Evolutionary conservation across 2,329 filamentous ascomycete genomes (phyloP).

Genomic region (Amphichorda felina): DNA sequence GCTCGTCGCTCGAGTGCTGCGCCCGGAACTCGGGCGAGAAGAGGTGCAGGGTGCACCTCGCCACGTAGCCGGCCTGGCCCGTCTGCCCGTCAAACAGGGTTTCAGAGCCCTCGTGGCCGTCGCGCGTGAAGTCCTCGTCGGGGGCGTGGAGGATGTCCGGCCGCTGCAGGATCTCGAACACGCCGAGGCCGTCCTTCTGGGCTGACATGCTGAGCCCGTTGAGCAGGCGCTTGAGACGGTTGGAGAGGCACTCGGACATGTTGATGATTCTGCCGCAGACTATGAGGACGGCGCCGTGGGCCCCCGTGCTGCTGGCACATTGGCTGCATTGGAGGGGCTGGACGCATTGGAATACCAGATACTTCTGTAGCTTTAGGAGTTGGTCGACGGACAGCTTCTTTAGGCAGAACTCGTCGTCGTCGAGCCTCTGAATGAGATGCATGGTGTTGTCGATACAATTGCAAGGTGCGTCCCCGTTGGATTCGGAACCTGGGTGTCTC

Average conservation of each 20-base stretch:
- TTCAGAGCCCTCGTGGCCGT: background rate
- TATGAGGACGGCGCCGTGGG: slow-evolving; percentile 12
- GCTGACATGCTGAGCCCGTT: background rate
- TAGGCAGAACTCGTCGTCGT: slow-evolving; percentile 16
- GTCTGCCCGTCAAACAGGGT: slow-evolving; percentile 9
- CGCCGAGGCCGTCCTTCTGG: background rate
- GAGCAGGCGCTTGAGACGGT: background rate
- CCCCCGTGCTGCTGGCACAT: slow-evolving; percentile 6
- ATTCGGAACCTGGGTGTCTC: background rate
- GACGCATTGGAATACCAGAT: slow-evolving; percentile 14
- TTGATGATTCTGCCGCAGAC: slow-evolving; percentile 15
- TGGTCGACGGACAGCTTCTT: slow-evolving; percentile 13
- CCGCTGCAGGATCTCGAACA: background rate
- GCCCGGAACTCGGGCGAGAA: slow-evolving; percentile 12
- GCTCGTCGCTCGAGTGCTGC: slow-evolving; percentile 15
- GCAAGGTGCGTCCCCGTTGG: slow-evolving; percentile 5
- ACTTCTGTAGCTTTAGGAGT: slow-evolving; percentile 16
- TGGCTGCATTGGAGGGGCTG: slow-evolving; percentile 11
- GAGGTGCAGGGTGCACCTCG: slow-evolving; percentile 11
- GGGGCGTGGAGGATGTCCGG: background rate
- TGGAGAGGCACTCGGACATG: slow-evolving; percentile 15
- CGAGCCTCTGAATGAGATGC: slow-evolving; percentile 13
- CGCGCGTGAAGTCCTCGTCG: too few relatives aligned
- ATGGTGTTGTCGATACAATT: slow-evolving; percentile 11
- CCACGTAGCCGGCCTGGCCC: slow-evolving; percentile 2